Evolutionary conservation across 2,329 filamentous ascomycete species (phyloP).

Genomic region (Cercospora zeae-maydis): DNA sequence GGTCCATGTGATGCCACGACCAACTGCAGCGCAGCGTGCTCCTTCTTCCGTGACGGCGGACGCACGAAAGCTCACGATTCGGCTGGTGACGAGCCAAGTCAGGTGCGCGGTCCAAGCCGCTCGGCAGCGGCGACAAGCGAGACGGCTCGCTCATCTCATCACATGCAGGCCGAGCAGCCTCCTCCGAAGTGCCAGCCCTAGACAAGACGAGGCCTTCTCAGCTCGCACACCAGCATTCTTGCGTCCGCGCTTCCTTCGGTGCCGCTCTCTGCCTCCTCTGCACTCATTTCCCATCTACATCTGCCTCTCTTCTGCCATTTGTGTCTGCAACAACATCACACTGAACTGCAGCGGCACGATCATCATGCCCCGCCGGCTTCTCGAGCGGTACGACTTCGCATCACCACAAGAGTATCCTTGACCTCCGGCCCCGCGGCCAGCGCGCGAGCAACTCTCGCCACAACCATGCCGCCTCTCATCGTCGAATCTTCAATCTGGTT

Average conservation of each 20-base stretch:
- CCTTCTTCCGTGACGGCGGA: not conserved
- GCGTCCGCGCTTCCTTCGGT: not conserved
- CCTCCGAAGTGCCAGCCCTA: not conserved
- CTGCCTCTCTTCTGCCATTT: not conserved
- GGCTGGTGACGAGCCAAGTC: not conserved
- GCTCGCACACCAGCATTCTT: not conserved
- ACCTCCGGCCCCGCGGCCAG: not conserved
- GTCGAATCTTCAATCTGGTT: conserved; percentile 32
- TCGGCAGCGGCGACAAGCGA: not conserved
- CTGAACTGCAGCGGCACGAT: conserved; percentile 1
- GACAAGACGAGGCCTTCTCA: not conserved
- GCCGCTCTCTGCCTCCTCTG: not conserved
- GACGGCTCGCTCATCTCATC: not conserved
- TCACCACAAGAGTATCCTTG: conserved; percentile 14
- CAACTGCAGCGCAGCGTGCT: not conserved
- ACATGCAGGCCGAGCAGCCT: not conserved
- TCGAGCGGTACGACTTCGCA: conserved; percentile 6
- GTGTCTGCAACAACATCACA: not conserved
- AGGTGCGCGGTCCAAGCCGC: not conserved
- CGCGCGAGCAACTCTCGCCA: not conserved
- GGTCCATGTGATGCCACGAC: not conserved
- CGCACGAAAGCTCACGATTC: not conserved
- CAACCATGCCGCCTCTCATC: conserved; percentile 36
- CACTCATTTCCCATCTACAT: not conserved
- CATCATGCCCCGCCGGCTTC: conserved; percentile 14